These are phyloP conservation scores for Coniferiporia sulphurascens DNA, from an alignment of 1,284 basidiomycete species.

Conservation along the genomic window DNA sequence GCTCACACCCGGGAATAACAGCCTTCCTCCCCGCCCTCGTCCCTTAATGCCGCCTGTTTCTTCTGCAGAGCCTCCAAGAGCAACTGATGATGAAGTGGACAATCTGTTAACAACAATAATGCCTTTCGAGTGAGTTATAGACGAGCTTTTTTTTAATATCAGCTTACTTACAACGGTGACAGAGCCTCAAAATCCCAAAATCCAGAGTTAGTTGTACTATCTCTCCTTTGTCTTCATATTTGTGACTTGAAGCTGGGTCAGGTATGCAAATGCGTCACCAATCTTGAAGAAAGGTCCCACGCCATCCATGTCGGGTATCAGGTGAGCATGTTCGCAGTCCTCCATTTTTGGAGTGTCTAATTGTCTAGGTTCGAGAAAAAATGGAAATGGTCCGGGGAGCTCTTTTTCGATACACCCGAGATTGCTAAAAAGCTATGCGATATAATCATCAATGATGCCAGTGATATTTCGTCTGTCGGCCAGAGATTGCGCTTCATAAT, in stretches of 20 bases:
- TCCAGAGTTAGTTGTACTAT: slow-evolving; percentile 2
- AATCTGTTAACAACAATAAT: slow-evolving; percentile 14
- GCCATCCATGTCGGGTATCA: neutral
- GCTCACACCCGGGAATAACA: neutral
- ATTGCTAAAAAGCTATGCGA: slow-evolving; percentile 42
- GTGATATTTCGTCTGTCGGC: slow-evolving; percentile 36
- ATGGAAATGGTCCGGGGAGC: slow-evolving; percentile 48
- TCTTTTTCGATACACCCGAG: slow-evolving; percentile 31
- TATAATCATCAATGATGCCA: slow-evolving; percentile 41
- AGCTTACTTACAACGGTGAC: slow-evolving; percentile 22
- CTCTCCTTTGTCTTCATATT: neutral
- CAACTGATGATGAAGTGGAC: slow-evolving; percentile 11
- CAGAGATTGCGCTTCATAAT: slow-evolving; percentile 45
- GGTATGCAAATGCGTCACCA: neutral
- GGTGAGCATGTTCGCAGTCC: neutral
- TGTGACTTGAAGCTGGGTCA: neutral
- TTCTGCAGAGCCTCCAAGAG: neutral
- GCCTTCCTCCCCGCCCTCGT: slow-evolving; percentile 7
- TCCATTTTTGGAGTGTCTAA: neutral
- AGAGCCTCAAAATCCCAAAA: slow-evolving; percentile 5
- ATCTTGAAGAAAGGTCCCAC: neutral
- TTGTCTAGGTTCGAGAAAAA: slow-evolving; percentile 30
- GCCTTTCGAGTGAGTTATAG: slow-evolving; percentile 9
- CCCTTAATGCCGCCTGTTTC: neutral
- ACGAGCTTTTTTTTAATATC: slow-evolving; percentile 8